Evolutionary conservation across 1,139 yeast species (phyloP), one percentile per base, ranked within the genome.

Genomic region (Saccharomycopsis crataegensis): DNA sequence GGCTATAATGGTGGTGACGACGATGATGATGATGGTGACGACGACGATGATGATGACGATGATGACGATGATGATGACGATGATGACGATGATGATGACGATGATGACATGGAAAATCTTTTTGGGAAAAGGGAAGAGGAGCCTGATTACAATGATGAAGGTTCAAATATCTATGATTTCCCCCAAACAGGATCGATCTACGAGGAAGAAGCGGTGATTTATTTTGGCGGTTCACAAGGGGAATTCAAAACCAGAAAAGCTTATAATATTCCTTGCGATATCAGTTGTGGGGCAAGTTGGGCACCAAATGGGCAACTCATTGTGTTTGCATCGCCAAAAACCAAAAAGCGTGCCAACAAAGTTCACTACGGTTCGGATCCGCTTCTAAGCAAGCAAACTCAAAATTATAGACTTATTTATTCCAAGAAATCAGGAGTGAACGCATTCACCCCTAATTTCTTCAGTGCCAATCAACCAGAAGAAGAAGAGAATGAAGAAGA

Each of bases 251-350:
- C 14, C 5, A 11, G n/a, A 40, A 40, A 14, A 40, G 17, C 9
- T 40, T 40, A 17, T 8, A 45, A 45, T 16, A 17, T 32, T 11
- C 58, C 56, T 2, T 45, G 46, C 6, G 54, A 47, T 28, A 56
- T 56, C n/a, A 17, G 28, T 4, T 54, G 57, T 40, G 58, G 57
- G 17, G 58, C 58, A n/a, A 46, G 48, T n/a, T 56, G 58, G 58
- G 58, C 57, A 8, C 57, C 57, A 14, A 53, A 56, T 49, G 58
- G 58, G 5, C 50, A 51, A 31, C 32, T 56, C 8, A 46, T 56
- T 16, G 58, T 47, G n/a, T 56, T 56, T 48, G 48, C 44, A 8
- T 56, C 53, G 36, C 49, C 55, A 14, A 50, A 43, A 22, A 46
- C 50, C 8, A 42, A 46, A 12, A 52, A 43, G n/a, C 47, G 38